phyloP scores from a whole-genome alignment of 2,329 filamentous ascomycete genomes.

The Onygenales sp. region DNA sequence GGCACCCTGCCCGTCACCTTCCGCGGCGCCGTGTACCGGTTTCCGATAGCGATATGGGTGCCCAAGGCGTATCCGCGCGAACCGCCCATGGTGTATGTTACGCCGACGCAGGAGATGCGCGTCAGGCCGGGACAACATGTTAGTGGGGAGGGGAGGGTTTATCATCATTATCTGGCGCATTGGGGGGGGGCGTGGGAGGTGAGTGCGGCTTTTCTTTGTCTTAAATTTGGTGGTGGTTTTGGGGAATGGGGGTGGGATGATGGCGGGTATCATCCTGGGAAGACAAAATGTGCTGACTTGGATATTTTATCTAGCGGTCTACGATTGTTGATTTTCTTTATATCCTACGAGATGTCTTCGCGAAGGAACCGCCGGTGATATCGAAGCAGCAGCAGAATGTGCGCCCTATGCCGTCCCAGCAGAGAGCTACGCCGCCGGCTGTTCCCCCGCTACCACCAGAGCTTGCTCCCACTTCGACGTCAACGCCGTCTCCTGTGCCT shows the following conservation, averaged over 20 bases:
- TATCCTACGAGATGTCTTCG: conserved; percentile 77
- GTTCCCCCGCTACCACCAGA: conserved; percentile 64
- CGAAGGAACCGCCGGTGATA: conserved; percentile 87
- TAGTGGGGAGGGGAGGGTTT: conserved; percentile 82
- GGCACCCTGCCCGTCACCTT: conserved; percentile 90
- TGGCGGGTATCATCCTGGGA: background rate
- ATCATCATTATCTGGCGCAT: conserved; percentile 87
- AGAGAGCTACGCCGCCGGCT: conserved; percentile 48
- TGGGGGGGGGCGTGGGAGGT: conserved; percentile 91
- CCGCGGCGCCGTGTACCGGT: conserved; percentile 79
- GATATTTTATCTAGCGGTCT: conserved; percentile 52
- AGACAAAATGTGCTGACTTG: background rate
- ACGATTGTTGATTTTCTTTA: conserved; percentile 73
- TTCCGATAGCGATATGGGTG: conserved; percentile 87
- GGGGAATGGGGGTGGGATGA: background rate
- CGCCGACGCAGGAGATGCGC: conserved; percentile 77
- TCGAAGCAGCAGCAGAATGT: conserved; percentile 47
- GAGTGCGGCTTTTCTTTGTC: conserved; percentile 31
- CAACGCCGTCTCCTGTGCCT: conserved; percentile 20
- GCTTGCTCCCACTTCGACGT: conserved; percentile 33
- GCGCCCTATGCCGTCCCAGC: conserved; percentile 17
- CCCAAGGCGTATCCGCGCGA: conserved; percentile 83
- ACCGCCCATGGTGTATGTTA: conserved; percentile 79
- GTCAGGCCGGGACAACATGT: conserved; percentile 92
- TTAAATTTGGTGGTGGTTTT: background rate